Evolutionary conservation across 2,329 filamentous ascomycete genomes (phyloP).

Genomic region (Colletotrichum falcatum): DNA sequence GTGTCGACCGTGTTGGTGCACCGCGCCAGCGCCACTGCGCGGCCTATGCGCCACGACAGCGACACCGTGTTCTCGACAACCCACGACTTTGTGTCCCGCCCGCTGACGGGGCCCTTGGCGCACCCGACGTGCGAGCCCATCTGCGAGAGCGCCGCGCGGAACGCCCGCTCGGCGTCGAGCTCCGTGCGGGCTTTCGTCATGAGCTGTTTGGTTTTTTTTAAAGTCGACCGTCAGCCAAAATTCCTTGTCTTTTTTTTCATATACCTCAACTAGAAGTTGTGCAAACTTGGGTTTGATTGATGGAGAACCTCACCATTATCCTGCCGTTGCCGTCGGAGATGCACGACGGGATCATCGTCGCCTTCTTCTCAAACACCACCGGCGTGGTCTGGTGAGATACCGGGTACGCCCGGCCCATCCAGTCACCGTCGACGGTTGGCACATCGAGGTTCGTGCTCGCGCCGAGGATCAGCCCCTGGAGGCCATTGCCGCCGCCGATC

Average conservation of each 20-base stretch:
- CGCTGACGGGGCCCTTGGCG: slow-evolving; percentile 62
- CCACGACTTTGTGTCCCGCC: slow-evolving; percentile 62
- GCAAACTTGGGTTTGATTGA: too few relatives aligned
- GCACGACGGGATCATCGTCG: slow-evolving; percentile 48
- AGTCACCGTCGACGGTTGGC: slow-evolving; percentile 65
- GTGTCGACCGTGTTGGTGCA: slow-evolving; percentile 57
- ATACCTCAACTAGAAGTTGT: too few relatives aligned
- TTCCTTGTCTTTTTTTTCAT: not conserved
- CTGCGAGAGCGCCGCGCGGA: slow-evolving; percentile 63
- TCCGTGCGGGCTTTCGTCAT: slow-evolving; percentile 63
- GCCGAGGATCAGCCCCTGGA: slow-evolving; percentile 68
- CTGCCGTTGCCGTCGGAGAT: slow-evolving; percentile 48
- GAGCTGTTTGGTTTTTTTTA: not conserved
- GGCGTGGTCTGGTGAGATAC: slow-evolving; percentile 67
- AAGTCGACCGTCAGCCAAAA: not conserved
- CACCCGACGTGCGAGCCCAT: slow-evolving; percentile 66
- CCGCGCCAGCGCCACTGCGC: slow-evolving; percentile 48
- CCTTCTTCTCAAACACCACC: slow-evolving; percentile 49
- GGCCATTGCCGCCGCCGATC: slow-evolving; percentile 74
- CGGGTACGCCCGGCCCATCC: slow-evolving; percentile 68
- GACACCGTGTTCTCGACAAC: slow-evolving; percentile 60
- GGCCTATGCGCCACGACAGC: slow-evolving; percentile 54
- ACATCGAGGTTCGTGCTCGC: slow-evolving; percentile 64
- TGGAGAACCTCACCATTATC: slow-evolving; percentile 50
- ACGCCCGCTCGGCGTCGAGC: slow-evolving; percentile 60